Base-by-base conservation (phyloP, 768 basidiomycete genomes). In the Phylloporus rhodoxanthus region DNA sequence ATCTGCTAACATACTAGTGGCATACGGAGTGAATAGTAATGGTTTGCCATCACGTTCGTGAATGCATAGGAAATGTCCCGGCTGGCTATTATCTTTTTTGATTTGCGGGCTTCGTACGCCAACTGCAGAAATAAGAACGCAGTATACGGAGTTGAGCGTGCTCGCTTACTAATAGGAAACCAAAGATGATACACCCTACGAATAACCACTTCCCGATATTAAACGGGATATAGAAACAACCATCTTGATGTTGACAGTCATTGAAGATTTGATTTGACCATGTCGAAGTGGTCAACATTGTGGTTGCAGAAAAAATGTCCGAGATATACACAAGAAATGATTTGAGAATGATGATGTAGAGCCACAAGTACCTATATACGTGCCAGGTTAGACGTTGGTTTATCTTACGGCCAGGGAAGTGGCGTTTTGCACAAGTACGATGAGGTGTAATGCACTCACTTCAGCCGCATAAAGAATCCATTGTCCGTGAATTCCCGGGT, bases 21-120 rank as follows among this genome's bases (percentile, higher is more conserved):
- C 90, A 55, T 68, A 93, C 93, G 82, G 37, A 97, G 82, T 34
- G 91, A 93, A 70, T 96, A 97, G 70, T 97, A 98, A 66, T 92
- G 80, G 66, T 98, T 91, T 48, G 91, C 91, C 84, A 96, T 86
- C 63, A 97, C 81, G 65, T 98, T 98, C 59, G 96, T 98, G 73
- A 95, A 98, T 30, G 94, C 91, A 63, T 92, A 98, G 23, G 92
- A 93, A 53, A 99, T 98, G 68, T 99, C 96, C 57, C 93, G 82
- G 65, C 91, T 93, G 30, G 83, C 83, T 64, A 99, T 87, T 65
- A 99, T 96, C 69, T 87, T 89, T 72, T 91, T 88, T 20, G 95
- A 72, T 69, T 98, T 98, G 67, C 84, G 81, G 2, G 84, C 78
- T 66, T 99, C 96, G 68, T 97, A 99, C 7, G 83, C 88, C 57